Base-by-base conservation (phyloP, 2,329 filamentous ascomycete species). In the Bipolaris victoriae region DNA sequence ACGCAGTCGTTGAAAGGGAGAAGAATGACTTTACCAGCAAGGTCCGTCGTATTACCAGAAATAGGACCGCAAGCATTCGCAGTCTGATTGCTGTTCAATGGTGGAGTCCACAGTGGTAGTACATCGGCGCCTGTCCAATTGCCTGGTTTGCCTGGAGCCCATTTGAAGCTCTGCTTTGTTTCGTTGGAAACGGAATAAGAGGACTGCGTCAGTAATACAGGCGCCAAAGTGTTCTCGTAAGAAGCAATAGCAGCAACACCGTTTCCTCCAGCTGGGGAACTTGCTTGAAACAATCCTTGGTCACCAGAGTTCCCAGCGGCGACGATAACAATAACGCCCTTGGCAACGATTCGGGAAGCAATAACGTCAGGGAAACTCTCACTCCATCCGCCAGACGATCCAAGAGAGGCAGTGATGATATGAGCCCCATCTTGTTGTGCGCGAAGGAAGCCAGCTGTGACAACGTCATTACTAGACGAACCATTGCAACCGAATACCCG, bases 321-420 rank as follows among this genome's bases (percentile, higher is more conserved):
- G 15, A 45, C 3, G 26, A 16, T 45, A 18, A 22, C 9, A 6
- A 24, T 22, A 24, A 45, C 22, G 5, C 41, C 41, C n/a, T 22
- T 15, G 5, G 24, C 41, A 11, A 31, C 24, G 5, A 45, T 45
- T 5, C 41, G 41, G 15, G 26, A 15, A 16, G 29, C 41, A 5
- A 24, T 18, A n/a, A 31, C 16, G 3, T 22, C n/a, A 22, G 15
- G 5, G 1, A 24, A 11, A 22, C n/a, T 18, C 4, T 48, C 20
- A 9, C 24, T 29, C 49, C 49, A 52, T 2, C 49, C 49, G 9
- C 16, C 9, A 7, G 7, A 1, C 3, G 5, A 2, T 5, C 40
- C 31, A 7, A 52, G 16, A 13, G 40, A 52, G 16, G 15, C 7
- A 2, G 49, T 44, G 13, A 52, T 52, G 29, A 52, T 52, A 15